Evolutionary conservation across 208 protist genomes (phyloP).

Genomic region (Herpetomonas muscarum): DNA sequence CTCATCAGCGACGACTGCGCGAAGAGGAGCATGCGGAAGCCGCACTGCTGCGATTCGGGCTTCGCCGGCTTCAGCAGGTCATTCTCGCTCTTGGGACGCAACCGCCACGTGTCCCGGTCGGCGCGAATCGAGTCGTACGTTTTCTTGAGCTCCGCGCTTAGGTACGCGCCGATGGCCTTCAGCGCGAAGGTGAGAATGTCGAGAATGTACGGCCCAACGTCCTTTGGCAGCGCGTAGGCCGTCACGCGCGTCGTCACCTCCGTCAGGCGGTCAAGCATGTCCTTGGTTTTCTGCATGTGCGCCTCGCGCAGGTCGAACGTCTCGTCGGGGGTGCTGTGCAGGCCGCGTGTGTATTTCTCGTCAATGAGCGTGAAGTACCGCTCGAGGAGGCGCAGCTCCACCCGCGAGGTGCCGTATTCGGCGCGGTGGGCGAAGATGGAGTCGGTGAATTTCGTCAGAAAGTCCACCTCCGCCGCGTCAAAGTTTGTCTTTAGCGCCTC

Average conservation of each 20-base stretch:
- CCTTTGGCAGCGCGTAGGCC: slow-evolving; percentile 44
- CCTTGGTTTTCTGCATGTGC: slow-evolving; percentile 81
- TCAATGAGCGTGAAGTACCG: slow-evolving; percentile 72
- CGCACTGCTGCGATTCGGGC: slow-evolving; percentile 78
- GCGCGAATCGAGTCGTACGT: slow-evolving; percentile 51
- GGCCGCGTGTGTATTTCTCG: slow-evolving; percentile 71
- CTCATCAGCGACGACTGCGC: slow-evolving; percentile 77
- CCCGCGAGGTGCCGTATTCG: slow-evolving; percentile 29
- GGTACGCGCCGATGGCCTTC: slow-evolving; percentile 42
- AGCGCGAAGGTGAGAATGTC: slow-evolving; percentile 47
- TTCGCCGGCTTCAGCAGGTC: slow-evolving; percentile 53
- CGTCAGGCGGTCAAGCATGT: slow-evolving; percentile 50
- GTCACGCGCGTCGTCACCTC: slow-evolving; percentile 59
- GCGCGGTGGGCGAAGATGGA: slow-evolving; percentile 54
- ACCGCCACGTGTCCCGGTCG: slow-evolving; percentile 73
- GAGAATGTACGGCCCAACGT: slow-evolving; percentile 44
- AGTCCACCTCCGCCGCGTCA: slow-evolving; percentile 50
- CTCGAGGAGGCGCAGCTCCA: slow-evolving; percentile 59
- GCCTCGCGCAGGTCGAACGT: slow-evolving; percentile 75
- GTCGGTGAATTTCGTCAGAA: slow-evolving; percentile 52
- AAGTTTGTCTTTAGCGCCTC: slow-evolving; percentile 52
- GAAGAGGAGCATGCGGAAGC: slow-evolving; percentile 82
- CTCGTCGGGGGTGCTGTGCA: slow-evolving; percentile 65
- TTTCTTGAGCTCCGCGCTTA: slow-evolving; percentile 73
- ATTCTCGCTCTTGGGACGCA: slow-evolving; percentile 58